phyloP scores from a whole-genome alignment of 495 filamentous ascomycete genomes.

The Penicillium chermesinum region DNA sequence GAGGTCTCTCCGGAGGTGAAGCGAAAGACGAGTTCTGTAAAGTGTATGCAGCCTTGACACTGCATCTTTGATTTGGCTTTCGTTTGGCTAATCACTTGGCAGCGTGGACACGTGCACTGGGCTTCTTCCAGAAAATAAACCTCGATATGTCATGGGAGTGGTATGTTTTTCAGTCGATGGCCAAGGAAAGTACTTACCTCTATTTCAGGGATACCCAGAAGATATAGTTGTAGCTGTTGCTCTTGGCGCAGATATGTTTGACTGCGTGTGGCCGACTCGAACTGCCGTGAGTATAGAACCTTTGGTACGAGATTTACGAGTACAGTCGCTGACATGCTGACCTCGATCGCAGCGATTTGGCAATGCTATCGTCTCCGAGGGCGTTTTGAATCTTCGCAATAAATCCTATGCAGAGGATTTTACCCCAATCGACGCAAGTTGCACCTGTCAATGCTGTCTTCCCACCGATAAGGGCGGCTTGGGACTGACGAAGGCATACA shows the following conservation, averaged over 20 bases:
- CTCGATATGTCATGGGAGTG: constrained; percentile 97
- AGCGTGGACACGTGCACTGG: constrained; percentile 82
- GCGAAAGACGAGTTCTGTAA: constrained; percentile 60
- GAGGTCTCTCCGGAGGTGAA: constrained; percentile 84
- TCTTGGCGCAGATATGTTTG: constrained; percentile 97
- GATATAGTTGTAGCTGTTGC: constrained; percentile 89
- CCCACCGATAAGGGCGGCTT: constrained; percentile 63
- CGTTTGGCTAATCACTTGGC: constrained; percentile 6
- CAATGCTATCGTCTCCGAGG: constrained; percentile 78
- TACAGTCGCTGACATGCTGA: not conserved
- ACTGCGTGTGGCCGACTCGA: constrained; percentile 97
- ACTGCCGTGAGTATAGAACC: constrained; percentile 57
- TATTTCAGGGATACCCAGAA: constrained; percentile 74
- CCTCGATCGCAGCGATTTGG: constrained; percentile 62
- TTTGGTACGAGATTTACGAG: not conserved
- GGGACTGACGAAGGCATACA: constrained; percentile 81
- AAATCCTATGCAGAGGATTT: constrained; percentile 75
- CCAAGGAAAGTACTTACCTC: not conserved
- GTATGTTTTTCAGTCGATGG: constrained; percentile 36
- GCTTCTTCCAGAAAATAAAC: constrained; percentile 81
- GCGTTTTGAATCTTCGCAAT: constrained; percentile 77
- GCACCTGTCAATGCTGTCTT: constrained; percentile 73
- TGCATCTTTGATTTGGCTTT: not conserved
- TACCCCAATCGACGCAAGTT: constrained; percentile 73
- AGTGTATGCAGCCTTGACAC: constrained; percentile 37